These are phyloP conservation scores for Candida bentonensis DNA, from an alignment of 805 yeast genomes.

Conservation along the genomic window DNA sequence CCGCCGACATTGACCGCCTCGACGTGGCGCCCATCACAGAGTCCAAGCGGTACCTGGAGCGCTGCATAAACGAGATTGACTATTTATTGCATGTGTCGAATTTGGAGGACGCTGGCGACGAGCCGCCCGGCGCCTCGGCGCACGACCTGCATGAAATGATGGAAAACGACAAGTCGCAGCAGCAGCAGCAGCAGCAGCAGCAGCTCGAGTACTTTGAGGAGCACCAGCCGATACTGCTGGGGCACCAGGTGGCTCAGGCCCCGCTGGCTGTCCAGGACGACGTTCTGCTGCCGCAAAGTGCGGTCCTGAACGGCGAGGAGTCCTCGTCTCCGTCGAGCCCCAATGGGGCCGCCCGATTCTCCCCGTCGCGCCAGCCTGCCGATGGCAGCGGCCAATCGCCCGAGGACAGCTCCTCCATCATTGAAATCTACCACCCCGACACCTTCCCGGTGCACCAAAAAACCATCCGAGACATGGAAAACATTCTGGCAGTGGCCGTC, in stretches of 20 bases:
- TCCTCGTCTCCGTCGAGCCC: neutral
- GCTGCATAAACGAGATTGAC: constrained; percentile 24
- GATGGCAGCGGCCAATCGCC: too few relatives aligned
- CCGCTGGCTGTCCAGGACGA: neutral
- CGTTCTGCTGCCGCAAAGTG: neutral
- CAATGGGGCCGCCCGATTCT: neutral
- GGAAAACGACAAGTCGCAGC: neutral
- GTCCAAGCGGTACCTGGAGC: constrained; percentile 19
- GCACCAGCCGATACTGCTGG: neutral
- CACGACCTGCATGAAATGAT: neutral
- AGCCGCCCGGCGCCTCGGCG: constrained; percentile 2
- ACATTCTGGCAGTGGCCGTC: neutral
- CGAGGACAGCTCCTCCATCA: neutral
- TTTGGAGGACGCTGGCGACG: constrained; percentile 6
- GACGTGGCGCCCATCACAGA: constrained; percentile 15
- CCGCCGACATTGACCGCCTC: neutral
- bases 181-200: neutral
- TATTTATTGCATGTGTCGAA: constrained; percentile 17
- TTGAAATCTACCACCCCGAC: neutral
- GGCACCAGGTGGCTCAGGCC: neutral
- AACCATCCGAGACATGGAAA: neutral
- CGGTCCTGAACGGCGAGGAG: neutral
- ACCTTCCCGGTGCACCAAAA: neutral
- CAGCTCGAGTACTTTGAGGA: too few relatives aligned
- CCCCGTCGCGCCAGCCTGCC: neutral